phyloP scores from a whole-genome alignment of 441 rosid species.

The Adansonia grandidieri region DNA sequence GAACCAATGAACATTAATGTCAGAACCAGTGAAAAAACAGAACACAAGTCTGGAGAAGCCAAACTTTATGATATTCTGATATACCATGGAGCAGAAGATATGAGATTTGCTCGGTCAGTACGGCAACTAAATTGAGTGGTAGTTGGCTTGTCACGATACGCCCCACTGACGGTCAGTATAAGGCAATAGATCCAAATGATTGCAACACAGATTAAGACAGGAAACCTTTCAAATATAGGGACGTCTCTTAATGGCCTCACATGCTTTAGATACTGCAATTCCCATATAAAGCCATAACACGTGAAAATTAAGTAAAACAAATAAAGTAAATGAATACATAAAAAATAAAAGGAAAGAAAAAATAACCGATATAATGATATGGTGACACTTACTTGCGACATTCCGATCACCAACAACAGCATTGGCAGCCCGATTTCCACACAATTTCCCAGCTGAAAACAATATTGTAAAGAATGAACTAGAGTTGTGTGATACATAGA shows the following conservation, averaged over 20 bases:
- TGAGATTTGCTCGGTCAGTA: slow-evolving; percentile 69
- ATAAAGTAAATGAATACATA: background rate
- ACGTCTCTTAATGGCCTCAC: slow-evolving; percentile 61
- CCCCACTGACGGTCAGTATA: slow-evolving; percentile 70
- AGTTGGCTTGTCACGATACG: slow-evolving; percentile 53
- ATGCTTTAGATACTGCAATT: slow-evolving; percentile 87
- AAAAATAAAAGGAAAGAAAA: background rate
- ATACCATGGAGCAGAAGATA: slow-evolving; percentile 81
- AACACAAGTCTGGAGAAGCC: background rate
- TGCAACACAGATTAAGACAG: slow-evolving; percentile 58
- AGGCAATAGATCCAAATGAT: slow-evolving; percentile 65
- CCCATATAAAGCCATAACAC: slow-evolving; percentile 24
- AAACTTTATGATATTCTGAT: background rate
- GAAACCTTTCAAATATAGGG: slow-evolving; percentile 70
- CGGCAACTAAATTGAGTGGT: slow-evolving; percentile 63
- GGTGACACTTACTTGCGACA: slow-evolving; percentile 54
- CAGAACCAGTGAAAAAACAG: slow-evolving; percentile 7
- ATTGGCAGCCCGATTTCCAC: slow-evolving; percentile 75
- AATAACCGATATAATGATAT: background rate
- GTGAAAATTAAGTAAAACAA: slow-evolving; percentile 1
- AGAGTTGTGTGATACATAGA: background rate
- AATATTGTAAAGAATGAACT: background rate
- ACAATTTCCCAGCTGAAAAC: slow-evolving; percentile 63
- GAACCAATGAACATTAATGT: slow-evolving; percentile 22
- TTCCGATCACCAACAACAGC: slow-evolving; percentile 63